phyloP scores from a whole-genome alignment of 2,329 filamentous ascomycete genomes.

The Pseudonectria foliicola region DNA sequence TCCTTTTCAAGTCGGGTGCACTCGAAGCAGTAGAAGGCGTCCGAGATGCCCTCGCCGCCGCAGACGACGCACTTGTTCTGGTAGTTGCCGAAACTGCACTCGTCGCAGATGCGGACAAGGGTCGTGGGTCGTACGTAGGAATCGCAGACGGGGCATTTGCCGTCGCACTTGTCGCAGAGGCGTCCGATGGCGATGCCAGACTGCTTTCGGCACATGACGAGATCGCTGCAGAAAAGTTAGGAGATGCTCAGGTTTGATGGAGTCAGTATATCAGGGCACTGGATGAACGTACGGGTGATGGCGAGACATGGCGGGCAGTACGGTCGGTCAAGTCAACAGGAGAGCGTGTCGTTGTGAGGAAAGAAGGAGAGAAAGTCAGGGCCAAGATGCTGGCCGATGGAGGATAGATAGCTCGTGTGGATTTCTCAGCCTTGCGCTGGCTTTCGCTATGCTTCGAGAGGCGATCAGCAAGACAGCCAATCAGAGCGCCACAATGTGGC shows the following conservation, averaged over 20 bases:
- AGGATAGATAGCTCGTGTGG: conserved; percentile 15
- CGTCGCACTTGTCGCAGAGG: conserved; percentile 99
- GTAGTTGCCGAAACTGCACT: conserved; percentile 99
- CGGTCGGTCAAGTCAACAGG: conserved; percentile 1
- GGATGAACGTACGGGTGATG: conserved; percentile 70
- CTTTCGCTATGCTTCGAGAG: conserved; percentile 18
- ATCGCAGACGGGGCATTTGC: conserved; percentile 98
- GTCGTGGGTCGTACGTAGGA: conserved; percentile 98
- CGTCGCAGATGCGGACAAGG: conserved; percentile 96
- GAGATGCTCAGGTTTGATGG: neutral
- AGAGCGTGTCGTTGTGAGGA: conserved; percentile 6
- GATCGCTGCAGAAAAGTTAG: conserved; percentile 55
- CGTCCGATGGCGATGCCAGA: conserved; percentile 95
- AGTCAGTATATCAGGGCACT: neutral
- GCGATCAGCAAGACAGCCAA: conserved; percentile 14
- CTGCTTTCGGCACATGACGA: conserved; percentile 99
- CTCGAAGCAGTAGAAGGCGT: conserved; percentile 99
- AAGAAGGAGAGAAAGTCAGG: conserved; percentile 2
- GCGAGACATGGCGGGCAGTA: conserved; percentile 64
- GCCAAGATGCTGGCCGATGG: conserved; percentile 3
- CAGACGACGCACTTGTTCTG: conserved; percentile 99
- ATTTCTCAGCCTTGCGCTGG: conserved; percentile 41
- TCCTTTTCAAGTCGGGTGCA: conserved; percentile 97
- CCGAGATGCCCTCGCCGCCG: conserved; percentile 94
- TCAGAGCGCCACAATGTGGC: conserved; percentile 4